Percentiles rank a stretch among this genome's conserved stretches.
Evolutionary conservation across 768 basidiomycete species (phyloP).

Genomic region (Kwoniella mangroviensis): DNA sequence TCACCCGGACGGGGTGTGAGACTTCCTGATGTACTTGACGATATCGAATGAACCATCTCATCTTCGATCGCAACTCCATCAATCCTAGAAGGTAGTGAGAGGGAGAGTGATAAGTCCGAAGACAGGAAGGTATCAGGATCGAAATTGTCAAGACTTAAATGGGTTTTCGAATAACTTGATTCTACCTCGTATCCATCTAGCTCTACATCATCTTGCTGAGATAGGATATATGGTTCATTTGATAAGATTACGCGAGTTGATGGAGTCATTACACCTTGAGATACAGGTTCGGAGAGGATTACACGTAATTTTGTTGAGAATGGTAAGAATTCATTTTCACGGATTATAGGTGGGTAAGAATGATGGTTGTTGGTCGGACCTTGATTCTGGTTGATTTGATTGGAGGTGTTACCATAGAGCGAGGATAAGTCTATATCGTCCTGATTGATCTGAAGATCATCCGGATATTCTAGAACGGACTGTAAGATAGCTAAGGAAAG

Average conservation of each 20-base stretch:
- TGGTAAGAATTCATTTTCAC: conserved; percentile 32
- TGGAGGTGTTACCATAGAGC: conserved; percentile 14
- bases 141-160: conserved; percentile 43
- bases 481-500: conserved; percentile 39
- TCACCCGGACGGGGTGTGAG: conserved; percentile 46
- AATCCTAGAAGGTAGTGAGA: not conserved
- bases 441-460: not conserved
- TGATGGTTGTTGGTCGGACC: not conserved
- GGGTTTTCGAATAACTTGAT: conserved; percentile 27
- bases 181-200: conserved; percentile 15
- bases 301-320: conserved; percentile 45
- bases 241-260: conserved; percentile 67
- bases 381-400: not conserved
- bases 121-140: conserved; percentile 54
- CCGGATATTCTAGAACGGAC: conserved; percentile 16
- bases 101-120: conserved; percentile 30
- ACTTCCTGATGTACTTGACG: conserved; percentile 39
- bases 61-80: not conserved
- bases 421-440: conserved; percentile 19
- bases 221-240: conserved; percentile 22
- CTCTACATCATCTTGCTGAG: conserved; percentile 3
- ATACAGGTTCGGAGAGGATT: conserved; percentile 71
- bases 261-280: conserved; percentile 68
- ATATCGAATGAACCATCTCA: conserved; percentile 21
- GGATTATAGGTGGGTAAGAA: conserved; percentile 30